Conservation (phyloP, 2,329 filamentous ascomycete genomes). For the Byssochlamys sp. region DNA sequence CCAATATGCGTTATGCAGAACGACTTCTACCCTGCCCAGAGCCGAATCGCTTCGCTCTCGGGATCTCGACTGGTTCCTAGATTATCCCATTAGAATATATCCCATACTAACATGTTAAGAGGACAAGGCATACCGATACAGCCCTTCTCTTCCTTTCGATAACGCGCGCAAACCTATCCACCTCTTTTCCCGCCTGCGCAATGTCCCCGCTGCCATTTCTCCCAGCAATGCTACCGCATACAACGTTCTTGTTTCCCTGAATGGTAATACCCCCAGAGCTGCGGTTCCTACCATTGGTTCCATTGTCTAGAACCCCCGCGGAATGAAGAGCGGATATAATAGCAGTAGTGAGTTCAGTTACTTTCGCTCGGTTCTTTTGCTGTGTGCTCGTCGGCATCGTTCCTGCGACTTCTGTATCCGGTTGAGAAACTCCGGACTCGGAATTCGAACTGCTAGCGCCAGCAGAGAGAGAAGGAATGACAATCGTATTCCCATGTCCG, state of each 20-base stretch:
- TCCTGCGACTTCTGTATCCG: neutral
- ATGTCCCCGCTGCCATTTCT: neutral
- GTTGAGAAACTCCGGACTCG: neutral
- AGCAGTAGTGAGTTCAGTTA: constrained; percentile 16
- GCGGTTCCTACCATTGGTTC: constrained; percentile 5
- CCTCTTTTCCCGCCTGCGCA: neutral
- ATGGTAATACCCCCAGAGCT: constrained; percentile 18
- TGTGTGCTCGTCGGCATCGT: constrained; percentile 8
- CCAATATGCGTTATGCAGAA: too few species aligned
- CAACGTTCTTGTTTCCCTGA: constrained; percentile 17
- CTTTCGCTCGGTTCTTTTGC: constrained; percentile 14
- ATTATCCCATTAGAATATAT: neutral
- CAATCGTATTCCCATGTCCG: constrained; percentile 25
- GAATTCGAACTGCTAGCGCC: neutral
- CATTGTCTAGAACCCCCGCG: constrained; percentile 8
- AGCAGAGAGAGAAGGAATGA: constrained; percentile 12
- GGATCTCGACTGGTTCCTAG: constrained; percentile 6
- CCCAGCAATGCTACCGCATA: constrained; percentile 11
- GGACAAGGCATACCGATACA: constrained; percentile 13
- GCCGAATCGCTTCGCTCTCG: constrained; percentile 2
- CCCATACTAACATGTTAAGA: too few species aligned
- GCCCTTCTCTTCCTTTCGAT: constrained; percentile 12
- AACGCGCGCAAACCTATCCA: neutral
- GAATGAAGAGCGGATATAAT: constrained; percentile 15
- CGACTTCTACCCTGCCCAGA: too few species aligned